phyloP scores from a whole-genome alignment of 2,329 filamentous ascomycete species.

The Ophiocordyceps australis region DNA sequence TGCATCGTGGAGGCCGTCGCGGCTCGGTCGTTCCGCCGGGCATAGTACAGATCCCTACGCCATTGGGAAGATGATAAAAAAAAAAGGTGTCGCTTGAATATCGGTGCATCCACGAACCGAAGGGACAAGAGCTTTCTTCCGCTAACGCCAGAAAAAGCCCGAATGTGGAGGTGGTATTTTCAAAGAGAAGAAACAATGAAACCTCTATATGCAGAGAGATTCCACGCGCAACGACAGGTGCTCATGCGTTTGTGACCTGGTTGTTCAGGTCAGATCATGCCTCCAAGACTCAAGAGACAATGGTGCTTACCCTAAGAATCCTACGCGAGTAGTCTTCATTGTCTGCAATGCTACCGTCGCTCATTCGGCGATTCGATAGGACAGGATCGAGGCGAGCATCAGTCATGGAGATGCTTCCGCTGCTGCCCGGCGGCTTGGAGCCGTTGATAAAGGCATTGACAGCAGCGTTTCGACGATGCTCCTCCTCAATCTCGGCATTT shows the following conservation, averaged over 20 bases:
- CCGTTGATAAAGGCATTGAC: constrained; percentile 59
- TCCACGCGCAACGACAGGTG: neutral
- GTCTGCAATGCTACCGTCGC: constrained; percentile 90
- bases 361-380: constrained; percentile 68
- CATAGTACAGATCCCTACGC: constrained; percentile 15
- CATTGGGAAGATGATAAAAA: constrained; percentile 9
- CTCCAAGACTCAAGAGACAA: no score
- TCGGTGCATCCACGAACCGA: constrained; percentile 13
- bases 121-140: constrained; percentile 19
- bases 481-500: constrained; percentile 64
- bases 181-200: constrained; percentile 13
- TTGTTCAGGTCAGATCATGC: neutral
- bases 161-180: constrained; percentile 6
- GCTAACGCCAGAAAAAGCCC: constrained; percentile 24
- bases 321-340: constrained; percentile 93
- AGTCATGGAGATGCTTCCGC: constrained; percentile 50
- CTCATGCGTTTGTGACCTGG: constrained; percentile 42
- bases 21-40: constrained; percentile 1
- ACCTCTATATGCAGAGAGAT: constrained; percentile 4
- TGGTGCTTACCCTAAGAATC: constrained; percentile 81
- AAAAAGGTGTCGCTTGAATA: constrained; percentile 16
- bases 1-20: constrained; percentile 1
- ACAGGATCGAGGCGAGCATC: constrained; percentile 79
- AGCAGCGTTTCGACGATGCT: constrained; percentile 65
- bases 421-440: constrained; percentile 42